Conservation (phyloP, 495 filamentous ascomycete species). For the Neurospora sp. region DNA sequence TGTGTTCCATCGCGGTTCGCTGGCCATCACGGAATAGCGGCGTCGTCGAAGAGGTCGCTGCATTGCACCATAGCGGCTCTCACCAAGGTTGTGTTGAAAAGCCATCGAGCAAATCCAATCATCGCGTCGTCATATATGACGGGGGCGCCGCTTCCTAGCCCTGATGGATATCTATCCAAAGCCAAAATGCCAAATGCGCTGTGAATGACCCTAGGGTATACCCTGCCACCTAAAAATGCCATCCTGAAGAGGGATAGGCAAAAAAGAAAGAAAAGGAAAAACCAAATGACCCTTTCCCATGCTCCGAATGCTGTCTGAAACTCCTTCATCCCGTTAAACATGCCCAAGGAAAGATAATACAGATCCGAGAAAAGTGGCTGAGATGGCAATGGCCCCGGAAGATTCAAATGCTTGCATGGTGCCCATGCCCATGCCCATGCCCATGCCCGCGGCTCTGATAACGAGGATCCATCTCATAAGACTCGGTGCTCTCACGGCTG, state of each 20-base stretch:
- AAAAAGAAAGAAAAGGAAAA: background rate
- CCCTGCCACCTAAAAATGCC: background rate
- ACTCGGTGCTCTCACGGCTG: constrained; percentile 13
- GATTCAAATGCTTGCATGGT: background rate
- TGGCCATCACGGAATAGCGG: background rate
- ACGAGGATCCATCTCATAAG: background rate
- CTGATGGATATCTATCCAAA: background rate
- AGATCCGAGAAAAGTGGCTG: background rate
- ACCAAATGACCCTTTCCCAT: background rate
- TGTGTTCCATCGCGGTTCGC: background rate
- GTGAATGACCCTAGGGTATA: background rate
- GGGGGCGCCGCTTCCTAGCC: background rate
- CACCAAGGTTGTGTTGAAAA: background rate
- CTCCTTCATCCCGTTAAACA: background rate
- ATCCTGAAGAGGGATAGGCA: background rate
- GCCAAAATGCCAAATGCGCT: background rate
- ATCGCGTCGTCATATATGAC: background rate
- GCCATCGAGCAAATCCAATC: background rate
- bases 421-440: background rate
- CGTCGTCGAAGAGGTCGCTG: no score
- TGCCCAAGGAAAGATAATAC: background rate
- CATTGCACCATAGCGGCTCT: background rate
- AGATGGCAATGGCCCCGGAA: background rate
- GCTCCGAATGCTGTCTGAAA: background rate
- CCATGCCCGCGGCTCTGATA: background rate